These are phyloP conservation scores for Pistacia vera DNA, from an alignment of 345 rosid species.

Conservation along the genomic window DNA sequence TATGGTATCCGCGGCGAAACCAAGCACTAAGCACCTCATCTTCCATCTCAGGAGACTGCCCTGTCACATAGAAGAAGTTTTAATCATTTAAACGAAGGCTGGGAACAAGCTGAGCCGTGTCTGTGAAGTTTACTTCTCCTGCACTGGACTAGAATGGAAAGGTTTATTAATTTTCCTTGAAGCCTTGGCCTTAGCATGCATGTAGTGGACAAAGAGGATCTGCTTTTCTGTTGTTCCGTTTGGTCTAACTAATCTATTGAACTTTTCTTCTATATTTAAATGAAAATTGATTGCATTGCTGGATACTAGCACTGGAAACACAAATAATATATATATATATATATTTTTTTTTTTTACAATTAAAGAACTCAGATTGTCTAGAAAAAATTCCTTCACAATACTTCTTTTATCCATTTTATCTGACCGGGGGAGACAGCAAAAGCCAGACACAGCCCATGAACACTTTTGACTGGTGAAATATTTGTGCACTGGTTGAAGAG, in stretches of 20 bases:
- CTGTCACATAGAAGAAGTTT: no score
- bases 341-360: background rate
- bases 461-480: conserved; percentile 38
- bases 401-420: conserved; percentile 17
- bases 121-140: conserved; percentile 32
- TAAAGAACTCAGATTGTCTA: conserved; percentile 1
- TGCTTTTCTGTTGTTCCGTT: conserved; percentile 34
- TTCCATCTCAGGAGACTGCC: no score
- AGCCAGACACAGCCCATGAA: conserved; percentile 33
- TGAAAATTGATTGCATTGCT: conserved; percentile 19
- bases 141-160: conserved; percentile 19
- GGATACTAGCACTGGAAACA: conserved; percentile 12
- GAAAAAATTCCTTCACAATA: conserved; percentile 11
- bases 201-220: conserved; percentile 26
- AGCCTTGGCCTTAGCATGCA: conserved; percentile 34
- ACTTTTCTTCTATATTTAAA: conserved; percentile 11
- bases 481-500: conserved; percentile 64
- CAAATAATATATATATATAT: background rate
- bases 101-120: conserved; percentile 16
- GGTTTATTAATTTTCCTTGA: conserved; percentile 43
- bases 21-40: no score
- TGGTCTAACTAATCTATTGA: conserved; percentile 43
- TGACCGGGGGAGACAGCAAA: conserved; percentile 14
- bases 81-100: no score
- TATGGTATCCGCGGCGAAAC: no score